Conservation (phyloP, 2,329 filamentous ascomycete genomes). For the Pseudonectria buxi region DNA sequence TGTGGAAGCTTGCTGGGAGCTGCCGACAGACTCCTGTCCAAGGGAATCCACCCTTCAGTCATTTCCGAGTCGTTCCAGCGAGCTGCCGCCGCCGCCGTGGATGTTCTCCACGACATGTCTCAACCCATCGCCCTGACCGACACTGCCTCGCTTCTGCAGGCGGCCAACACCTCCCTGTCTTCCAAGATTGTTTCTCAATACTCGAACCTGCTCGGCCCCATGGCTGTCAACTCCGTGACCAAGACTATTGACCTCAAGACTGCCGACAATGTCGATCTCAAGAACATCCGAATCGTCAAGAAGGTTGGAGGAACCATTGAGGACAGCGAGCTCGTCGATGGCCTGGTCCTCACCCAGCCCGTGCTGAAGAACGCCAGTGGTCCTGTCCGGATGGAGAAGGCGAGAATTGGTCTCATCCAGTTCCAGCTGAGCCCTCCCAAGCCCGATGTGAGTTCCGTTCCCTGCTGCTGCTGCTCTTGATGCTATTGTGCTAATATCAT, state of each 20-base stretch:
- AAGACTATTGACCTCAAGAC: conserved; percentile 95
- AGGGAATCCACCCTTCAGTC: conserved; percentile 94
- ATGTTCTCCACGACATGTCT: conserved; percentile 91
- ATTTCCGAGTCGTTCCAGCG: conserved; percentile 98
- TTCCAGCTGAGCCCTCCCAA: conserved; percentile 98
- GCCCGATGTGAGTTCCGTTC: conserved; percentile 63
- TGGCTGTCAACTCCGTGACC: conserved; percentile 94
- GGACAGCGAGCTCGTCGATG: conserved; percentile 95
- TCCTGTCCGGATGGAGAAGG: conserved; percentile 92
- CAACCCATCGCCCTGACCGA: conserved; percentile 86
- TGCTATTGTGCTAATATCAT: conserved; percentile 12
- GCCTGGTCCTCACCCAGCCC: conserved; percentile 83
- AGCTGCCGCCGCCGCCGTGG: conserved; percentile 80
- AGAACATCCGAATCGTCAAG: conserved; percentile 95
- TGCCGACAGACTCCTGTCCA: conserved; percentile 81
- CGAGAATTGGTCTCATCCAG: conserved; percentile 91
- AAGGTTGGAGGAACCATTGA: conserved; percentile 98
- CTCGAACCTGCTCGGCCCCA: conserved; percentile 88
- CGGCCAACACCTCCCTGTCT: conserved; percentile 91
- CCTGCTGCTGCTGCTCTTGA: no score
- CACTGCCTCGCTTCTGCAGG: conserved; percentile 85
- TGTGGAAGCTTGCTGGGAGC: conserved; percentile 90
- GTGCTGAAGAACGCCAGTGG: conserved; percentile 92
- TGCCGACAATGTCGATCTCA: conserved; percentile 91
- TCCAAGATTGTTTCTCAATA: conserved; percentile 99